Base-by-base conservation (phyloP, 208 protist genomes). In the Novymonas esmeraldas region DNA sequence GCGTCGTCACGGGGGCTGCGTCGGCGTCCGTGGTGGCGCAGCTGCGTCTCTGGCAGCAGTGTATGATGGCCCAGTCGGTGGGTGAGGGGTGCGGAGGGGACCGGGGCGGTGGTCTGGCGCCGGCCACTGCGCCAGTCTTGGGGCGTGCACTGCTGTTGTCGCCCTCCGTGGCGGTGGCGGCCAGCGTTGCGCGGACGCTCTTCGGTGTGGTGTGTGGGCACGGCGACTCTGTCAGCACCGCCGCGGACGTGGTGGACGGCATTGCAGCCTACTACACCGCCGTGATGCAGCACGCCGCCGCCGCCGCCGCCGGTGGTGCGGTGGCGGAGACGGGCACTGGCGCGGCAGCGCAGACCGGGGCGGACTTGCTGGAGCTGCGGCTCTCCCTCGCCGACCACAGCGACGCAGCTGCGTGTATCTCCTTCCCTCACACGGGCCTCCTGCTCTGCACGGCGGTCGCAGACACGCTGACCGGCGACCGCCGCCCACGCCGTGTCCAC, bases 171-270 rank as follows among this genome's bases (percentile, higher is more conserved):
- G 39, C 3, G 33, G 70, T 69, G 11, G 31, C 39, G 16, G 61
- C n/a, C n/a, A n/a, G 70, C 11, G 70, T 69, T 24, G 61, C 61
- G 10, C 34, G 45, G 1, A 36, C 34, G 11, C 45, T 75, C 9
- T 64, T 68, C n/a, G 41, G 36, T 18, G 20, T 69, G n/a, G 26
- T 56, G 24, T n/a, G 36, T n/a, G n/a, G n/a, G n/a, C n/a, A n/a
- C n/a, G n/a, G 45, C 5, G 49, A 54, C 49, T 9, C 10, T n/a
- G n/a, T n/a, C 5, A 41, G 36, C 45, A 16, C 45, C 14, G 41
- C 28, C 1, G 59, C 50, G 31, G 59, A 16, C 2, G 9, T 64
- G 9, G 2, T 64, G 31, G 29, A 36, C 5, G 3, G n/a, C 5
- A 28, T 64, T n/a, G 14, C 20, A 0, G 13, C 41, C 18, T 52